Evolutionary conservation across 352 stramenopile species (phyloP), one percentile per base, ranked within the genome.

Genomic region (Phytophthora lateralis): DNA sequence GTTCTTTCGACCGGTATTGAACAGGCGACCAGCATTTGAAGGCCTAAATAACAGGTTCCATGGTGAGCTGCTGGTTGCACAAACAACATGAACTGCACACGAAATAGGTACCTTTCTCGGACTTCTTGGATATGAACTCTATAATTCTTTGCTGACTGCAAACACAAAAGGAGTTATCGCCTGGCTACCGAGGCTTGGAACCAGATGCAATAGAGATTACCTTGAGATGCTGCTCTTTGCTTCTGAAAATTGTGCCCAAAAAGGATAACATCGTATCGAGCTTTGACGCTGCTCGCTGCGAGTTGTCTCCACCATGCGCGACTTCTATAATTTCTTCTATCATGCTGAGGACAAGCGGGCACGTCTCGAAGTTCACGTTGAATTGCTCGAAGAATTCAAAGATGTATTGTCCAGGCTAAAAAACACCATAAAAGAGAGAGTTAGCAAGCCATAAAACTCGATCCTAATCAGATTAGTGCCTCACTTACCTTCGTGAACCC

Each of bases 371-470:
- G 47, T 91, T 93, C 20, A 96, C 87, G 46, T 96, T 96, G 54
- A 95, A 96, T 53, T 91, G 77, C 53, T 90, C 82, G 41, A 97
- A 96, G 46, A 97, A 96, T 42, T 93, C 88, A 48, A 96, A 97
- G 38, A 97, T 96, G 67, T 87, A 97, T 21, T 88, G 76, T 2
- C 90, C 90, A 12, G 82, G 80, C 85, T 93, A 49, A 15, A 24
- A 9, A 14, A 4, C 37, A 20, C 12, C 63, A 18, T 46, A 24
- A 43, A 63, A 37, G 14, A 17, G 6, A 51, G 11, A 17, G 29
- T 48, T 24, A 66, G 26, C 4, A 46, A 63, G 4, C 20, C 3
- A 27, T 11, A 10, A 41, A 20, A 34, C 20, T 9, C 18, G 21
- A 42, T 7, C 14, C n/a, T 41, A 34, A 17, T 35, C 21, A 20